Evolutionary conservation across 768 basidiomycete species (phyloP), one percentile per base, ranked within the genome.

Genomic region (Mycena kentingensis): DNA sequence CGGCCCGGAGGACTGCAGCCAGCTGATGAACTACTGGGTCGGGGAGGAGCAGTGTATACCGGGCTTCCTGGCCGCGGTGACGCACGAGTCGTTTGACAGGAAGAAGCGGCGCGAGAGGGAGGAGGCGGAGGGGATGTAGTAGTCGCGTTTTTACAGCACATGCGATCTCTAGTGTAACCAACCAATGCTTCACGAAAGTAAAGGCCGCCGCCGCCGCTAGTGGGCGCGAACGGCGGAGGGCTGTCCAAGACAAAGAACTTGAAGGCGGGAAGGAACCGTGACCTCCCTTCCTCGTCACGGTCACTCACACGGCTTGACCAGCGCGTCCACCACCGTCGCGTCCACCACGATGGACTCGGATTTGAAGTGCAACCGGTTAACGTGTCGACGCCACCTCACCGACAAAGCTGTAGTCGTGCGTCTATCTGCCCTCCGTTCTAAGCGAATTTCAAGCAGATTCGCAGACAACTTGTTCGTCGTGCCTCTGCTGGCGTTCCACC

Each of bases 401-500:
- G 90, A 91, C 61, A 92, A 90, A 66, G 90, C 90, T 3, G 90
- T 93, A 11, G 90, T 93, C 55, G 90, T 93, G 63, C 67, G 90
- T 76, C 31, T n/a, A n/a, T n/a, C 36, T 46, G 37, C 27, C 13
- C 46, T 52, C 46, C 35, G 28, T 45, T 41, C 37, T 19, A 25
- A 25, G n/a, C 35, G 21, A 26, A 43, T 36, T 39, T 32, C 58
- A 27, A 8, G 44, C 19, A 21, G 21, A 47, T 44, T 41, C 31
- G 34, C 46, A 63, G 63, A 62, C 60, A 37, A 71, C 68, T 46
- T 67, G 63, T 66, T 39, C 35, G 63, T 59, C 26, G n/a, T 21
- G 47, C 18, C 39, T 31, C 12, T 19, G 3, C 27, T 22, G 22
- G 1, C 16, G 15, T 26, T n/a, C n/a, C 39, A 52, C 43, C 32